Evolutionary conservation across 495 filamentous ascomycete species (phyloP).

Genomic region (Aspergillus panamensis): DNA sequence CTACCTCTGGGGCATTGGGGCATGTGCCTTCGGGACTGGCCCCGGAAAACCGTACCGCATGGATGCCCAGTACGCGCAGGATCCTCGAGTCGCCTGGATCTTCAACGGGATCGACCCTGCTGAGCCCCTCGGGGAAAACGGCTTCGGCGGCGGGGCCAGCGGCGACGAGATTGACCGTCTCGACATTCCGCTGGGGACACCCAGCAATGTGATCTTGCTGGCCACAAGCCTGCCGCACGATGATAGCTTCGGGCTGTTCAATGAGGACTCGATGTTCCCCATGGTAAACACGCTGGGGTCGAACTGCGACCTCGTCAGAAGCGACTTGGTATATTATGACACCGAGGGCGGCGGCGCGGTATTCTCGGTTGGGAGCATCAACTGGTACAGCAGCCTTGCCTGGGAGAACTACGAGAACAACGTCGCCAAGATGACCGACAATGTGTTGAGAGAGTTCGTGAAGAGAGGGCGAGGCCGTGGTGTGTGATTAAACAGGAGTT

Average conservation of each 20-base stretch:
- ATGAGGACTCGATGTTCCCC: constrained; percentile 30
- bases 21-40: not conserved
- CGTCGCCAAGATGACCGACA: constrained; percentile 1
- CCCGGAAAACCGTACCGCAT: not conserved
- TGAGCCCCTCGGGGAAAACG: not conserved
- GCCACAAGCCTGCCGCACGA: constrained; percentile 26
- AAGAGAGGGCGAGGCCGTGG: not conserved
- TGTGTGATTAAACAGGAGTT: not conserved
- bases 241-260: constrained; percentile 30
- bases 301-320: not conserved
- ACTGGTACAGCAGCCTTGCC: constrained; percentile 7
- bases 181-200: constrained; percentile 24
- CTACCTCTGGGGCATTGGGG: constrained; percentile 22
- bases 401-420: constrained; percentile 7
- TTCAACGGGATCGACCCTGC: not conserved
- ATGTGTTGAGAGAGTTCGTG: constrained; percentile 5
- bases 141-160: constrained; percentile 13
- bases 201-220: constrained; percentile 24
- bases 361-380: constrained; percentile 11
- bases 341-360: constrained; percentile 2
- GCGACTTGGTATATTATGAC: constrained; percentile 6
- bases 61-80: not conserved
- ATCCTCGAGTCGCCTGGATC: not conserved
- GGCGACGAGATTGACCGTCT: constrained; percentile 31
- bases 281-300: constrained; percentile 24